phyloP scores from a whole-genome alignment of 495 filamentous ascomycete species.

The Lasiosphaeriaceae sp. region DNA sequence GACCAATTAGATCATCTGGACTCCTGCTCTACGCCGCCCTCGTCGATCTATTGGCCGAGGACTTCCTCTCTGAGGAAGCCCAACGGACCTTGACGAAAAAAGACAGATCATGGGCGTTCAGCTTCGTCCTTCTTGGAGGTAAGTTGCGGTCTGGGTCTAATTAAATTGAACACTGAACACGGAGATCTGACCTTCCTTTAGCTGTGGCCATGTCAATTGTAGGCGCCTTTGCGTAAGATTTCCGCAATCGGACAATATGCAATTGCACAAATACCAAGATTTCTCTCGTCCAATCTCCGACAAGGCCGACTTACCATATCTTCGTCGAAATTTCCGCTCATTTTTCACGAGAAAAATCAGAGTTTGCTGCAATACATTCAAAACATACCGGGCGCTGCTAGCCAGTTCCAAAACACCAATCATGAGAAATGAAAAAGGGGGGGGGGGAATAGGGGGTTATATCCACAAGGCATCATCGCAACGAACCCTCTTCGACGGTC shows the following conservation, averaged over 20 bases:
- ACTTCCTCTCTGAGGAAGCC: slow-evolving; percentile 59
- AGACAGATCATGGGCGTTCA: slow-evolving; percentile 39
- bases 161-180: neutral
- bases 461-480: no score
- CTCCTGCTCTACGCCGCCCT: slow-evolving; percentile 59
- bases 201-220: slow-evolving; percentile 26
- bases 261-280: neutral
- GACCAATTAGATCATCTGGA: slow-evolving; percentile 46
- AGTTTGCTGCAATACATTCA: no score
- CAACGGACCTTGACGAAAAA: slow-evolving; percentile 39
- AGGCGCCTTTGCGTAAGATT: slow-evolving; percentile 15
- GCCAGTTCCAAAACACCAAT: no score
- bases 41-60: slow-evolving; percentile 60
- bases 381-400: no score
- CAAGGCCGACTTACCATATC: no score
- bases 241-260: neutral
- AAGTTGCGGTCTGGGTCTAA: no score
- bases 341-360: no score
- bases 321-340: no score
- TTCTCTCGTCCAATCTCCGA: no score
- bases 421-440: no score
- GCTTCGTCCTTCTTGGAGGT: slow-evolving; percentile 42
- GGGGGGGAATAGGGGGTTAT: no score
- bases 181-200: slow-evolving; percentile 12
- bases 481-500: no score